phyloP scores from a whole-genome alignment of 2,329 filamentous ascomycete genomes.

The Ilyonectria robusta region DNA sequence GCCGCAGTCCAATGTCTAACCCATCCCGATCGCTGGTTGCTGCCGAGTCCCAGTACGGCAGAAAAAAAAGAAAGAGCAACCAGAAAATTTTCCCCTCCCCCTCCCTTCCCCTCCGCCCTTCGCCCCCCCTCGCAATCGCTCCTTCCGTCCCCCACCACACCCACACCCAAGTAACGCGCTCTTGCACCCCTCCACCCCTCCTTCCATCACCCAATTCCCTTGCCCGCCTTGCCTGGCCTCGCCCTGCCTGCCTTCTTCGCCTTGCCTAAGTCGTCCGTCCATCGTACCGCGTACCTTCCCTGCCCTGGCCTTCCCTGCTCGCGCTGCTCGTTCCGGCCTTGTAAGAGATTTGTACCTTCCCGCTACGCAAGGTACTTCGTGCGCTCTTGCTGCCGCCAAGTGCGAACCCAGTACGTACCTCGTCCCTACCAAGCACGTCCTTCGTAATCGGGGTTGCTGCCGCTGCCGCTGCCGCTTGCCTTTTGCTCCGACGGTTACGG shows the following conservation, averaged over 20 bases:
- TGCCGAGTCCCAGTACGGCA: conserved; percentile 21
- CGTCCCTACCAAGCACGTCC: conserved; percentile 36
- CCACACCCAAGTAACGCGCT: conserved; percentile 39
- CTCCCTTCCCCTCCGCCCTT: conserved; percentile 42
- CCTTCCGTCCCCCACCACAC: conserved; percentile 46
- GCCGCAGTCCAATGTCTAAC: conserved; percentile 34
- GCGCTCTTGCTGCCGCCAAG: conserved; percentile 29
- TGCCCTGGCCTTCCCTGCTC: conserved; percentile 35
- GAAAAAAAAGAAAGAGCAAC: conserved; percentile 37
- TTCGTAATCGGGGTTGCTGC: conserved; percentile 35
- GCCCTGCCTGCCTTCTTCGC: conserved; percentile 25
- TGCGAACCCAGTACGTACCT: conserved; percentile 36
- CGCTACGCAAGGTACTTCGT: conserved; percentile 18
- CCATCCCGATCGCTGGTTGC: conserved; percentile 33
- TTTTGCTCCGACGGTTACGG: conserved; percentile 30
- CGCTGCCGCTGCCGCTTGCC: conserved; percentile 21
- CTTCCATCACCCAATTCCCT: conserved; percentile 38
- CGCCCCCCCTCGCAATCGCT: conserved; percentile 45
- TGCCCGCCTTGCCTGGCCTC: conserved; percentile 28
- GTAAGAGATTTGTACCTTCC: conserved; percentile 40
- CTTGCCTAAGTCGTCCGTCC: conserved; percentile 36
- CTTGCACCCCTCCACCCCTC: conserved; percentile 40
- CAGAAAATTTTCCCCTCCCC: conserved; percentile 40
- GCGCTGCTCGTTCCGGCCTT: conserved; percentile 21
- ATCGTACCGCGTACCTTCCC: conserved; percentile 33